Evolutionary conservation across 495 filamentous ascomycete species (phyloP).

Genomic region (Neurospora discreta): DNA sequence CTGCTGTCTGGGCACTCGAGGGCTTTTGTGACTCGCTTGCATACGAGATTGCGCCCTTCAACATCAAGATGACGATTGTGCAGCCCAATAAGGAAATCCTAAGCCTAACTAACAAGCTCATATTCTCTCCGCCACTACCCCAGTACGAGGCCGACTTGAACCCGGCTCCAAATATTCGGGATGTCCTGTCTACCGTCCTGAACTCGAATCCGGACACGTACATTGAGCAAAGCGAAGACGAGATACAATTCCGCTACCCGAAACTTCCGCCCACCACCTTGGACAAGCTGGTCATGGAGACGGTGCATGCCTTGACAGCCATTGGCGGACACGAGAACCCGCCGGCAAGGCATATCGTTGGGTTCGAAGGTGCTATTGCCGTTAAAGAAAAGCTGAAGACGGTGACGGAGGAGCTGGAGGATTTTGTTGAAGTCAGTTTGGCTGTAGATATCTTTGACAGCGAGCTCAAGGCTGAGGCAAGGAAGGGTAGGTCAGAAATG

Average conservation of each 20-base stretch:
- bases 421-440: constrained; percentile 83
- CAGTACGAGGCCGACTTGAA: constrained; percentile 64
- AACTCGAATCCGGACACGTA: constrained; percentile 42
- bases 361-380: constrained; percentile 74
- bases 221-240: constrained; percentile 32
- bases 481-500: constrained; percentile 18
- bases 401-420: constrained; percentile 88
- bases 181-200: constrained; percentile 66
- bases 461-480: constrained; percentile 36
- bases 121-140: constrained; percentile 62
- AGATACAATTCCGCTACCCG: constrained; percentile 62
- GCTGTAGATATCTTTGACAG: constrained; percentile 65
- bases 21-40: constrained; percentile 96
- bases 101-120: constrained; percentile 75
- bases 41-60: constrained; percentile 96
- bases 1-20: constrained; percentile 89
- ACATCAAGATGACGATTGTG: constrained; percentile 89
- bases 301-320: constrained; percentile 81
- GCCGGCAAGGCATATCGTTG: constrained; percentile 86
- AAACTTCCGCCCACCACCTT: constrained; percentile 53
- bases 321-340: constrained; percentile 95
- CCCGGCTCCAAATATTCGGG: constrained; percentile 67
- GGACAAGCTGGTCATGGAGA: constrained; percentile 66
- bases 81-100: constrained; percentile 78
- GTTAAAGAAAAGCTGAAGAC: constrained; percentile 97